Base-by-base conservation (phyloP, 768 basidiomycete species). In the Strobilomyces echinocephalus region DNA sequence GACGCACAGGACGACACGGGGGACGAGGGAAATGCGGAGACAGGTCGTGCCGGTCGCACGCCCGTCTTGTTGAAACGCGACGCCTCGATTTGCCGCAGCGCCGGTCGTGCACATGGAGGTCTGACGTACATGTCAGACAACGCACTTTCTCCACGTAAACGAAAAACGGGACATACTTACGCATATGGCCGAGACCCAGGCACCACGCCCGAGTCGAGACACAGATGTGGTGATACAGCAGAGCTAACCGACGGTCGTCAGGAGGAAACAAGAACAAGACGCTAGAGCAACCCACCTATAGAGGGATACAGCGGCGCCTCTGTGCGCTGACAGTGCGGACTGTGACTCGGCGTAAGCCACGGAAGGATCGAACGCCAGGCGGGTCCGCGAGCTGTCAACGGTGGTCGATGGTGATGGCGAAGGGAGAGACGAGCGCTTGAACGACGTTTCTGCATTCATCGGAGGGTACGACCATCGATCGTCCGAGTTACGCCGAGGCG, bases 161-260 rank as follows among this genome's bases (percentile, higher is more conserved):
- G 51, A 31, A 18, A 5, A 8, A 4, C 24, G 15, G 44, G 20
- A 28, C 3, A 11, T 40, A 10, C 71, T 72, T 31, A 72, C 69
- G 44, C 39, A 49, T 52, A 56, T 20, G 49, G 60, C 3, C 55
- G 59, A 30, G 65, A 50, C 42, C 28, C 51, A 16, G 52, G 30
- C 36, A 15, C 41, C 44, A 28, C 26, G 21, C 49, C 10, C 16
- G 60, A 41, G 30, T 49, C 59, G 31, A 58, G 53, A 35, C 67
- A 58, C 21, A 80, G 51, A 46, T 80, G 74, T 3, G 79, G 73
- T 49, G 82, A 79, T 20, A 85, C 79, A 34, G 82, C 75, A 48
- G 79, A 75, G 60, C 83, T 83, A n/a, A 58, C 31, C 50, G 21
- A 46, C 10, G 46, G n/a, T 26, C 16, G 31, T 58, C 55, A 66